Base-by-base conservation (phyloP, 1,284 basidiomycete genomes). In the Ceraceosorus bombacis region DNA sequence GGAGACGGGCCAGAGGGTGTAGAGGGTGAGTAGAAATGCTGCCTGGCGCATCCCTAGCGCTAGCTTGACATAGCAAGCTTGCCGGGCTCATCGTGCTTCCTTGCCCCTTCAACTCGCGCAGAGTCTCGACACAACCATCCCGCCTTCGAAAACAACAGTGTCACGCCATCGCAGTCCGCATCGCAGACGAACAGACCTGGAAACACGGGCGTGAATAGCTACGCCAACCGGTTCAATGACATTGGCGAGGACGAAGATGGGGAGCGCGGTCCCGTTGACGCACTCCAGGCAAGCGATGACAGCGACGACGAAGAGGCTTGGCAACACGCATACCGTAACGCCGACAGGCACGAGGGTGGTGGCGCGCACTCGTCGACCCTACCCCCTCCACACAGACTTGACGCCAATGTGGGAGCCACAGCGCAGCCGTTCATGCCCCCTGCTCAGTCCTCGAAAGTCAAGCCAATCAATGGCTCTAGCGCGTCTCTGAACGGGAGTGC, bases 151-250 rank as follows among this genome's bases (percentile, higher is more conserved):
- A 66, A 66, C 46, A 71, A 73, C 40, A 74, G 74, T 8, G 72
- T 79, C 49, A 78, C 78, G 2, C 78, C 78, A 0, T 78, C 76
- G 7, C 76, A 79, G 57, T 78, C 76, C 12, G 78, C 78, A 3
- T 78, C 76, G 15, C 78, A 79, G 53, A 70, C 76, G 41, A 68
- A 73, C 58, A 59, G 67, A 13, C 59, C 65, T 37, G 58, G 68
- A 41, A 37, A 54, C 6, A 63, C 66, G 27, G 65, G 61, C 12
- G 60, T 51, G 38, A 46, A 46, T 13, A 62, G 43, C 43, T 46
- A 46, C 4, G 9, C 43, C 43, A 46, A 46, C 43, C 43, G 65
- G 41, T 72, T 65, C 48, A 62, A 69, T n/a, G 63, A 69, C 64
- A 66, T 70, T 51, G 69, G 63, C 51, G 68, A 70, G 53, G 53